Evolutionary conservation across 768 basidiomycete genomes (phyloP).

Genomic region (Pleurotus pulmonarius): DNA sequence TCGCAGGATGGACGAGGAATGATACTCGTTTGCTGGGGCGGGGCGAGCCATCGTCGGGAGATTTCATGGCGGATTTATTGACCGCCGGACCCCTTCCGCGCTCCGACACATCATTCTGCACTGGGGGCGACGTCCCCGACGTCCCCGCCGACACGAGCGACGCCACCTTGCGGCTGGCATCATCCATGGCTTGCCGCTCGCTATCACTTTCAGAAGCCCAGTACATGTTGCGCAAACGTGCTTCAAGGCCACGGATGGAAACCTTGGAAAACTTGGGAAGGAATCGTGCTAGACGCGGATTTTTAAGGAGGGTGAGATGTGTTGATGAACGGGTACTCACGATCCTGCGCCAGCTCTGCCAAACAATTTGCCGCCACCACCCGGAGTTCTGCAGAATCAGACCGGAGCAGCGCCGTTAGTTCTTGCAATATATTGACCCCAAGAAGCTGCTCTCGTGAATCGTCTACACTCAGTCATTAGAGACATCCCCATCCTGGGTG

Average conservation of each 20-base stretch:
- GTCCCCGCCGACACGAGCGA: background rate
- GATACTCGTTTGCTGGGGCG: background rate
- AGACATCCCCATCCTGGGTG: background rate
- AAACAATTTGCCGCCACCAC: background rate
- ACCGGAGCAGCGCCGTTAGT: background rate
- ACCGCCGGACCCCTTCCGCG: background rate
- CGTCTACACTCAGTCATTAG: background rate
- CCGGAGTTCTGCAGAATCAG: background rate
- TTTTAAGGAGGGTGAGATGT: too few relatives aligned
- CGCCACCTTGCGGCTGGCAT: background rate
- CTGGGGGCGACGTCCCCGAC: background rate
- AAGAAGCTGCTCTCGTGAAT: background rate
- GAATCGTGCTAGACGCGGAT: background rate
- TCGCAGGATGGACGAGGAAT: background rate
- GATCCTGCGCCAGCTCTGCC: background rate
- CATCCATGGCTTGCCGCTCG: background rate
- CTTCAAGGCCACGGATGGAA: background rate
- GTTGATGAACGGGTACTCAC: background rate
- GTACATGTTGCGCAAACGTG: background rate
- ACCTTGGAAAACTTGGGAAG: background rate
- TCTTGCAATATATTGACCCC: background rate
- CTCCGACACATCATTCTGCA: background rate
- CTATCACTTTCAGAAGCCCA: background rate
- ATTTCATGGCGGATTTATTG: background rate
- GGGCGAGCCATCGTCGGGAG: background rate